A percentile compares a stretch with the other conserved stretches of the same genome.
phyloP scores from a whole-genome alignment of 805 yeast genomes.

The Schwanniomyces pseudopolymorphus region DNA sequence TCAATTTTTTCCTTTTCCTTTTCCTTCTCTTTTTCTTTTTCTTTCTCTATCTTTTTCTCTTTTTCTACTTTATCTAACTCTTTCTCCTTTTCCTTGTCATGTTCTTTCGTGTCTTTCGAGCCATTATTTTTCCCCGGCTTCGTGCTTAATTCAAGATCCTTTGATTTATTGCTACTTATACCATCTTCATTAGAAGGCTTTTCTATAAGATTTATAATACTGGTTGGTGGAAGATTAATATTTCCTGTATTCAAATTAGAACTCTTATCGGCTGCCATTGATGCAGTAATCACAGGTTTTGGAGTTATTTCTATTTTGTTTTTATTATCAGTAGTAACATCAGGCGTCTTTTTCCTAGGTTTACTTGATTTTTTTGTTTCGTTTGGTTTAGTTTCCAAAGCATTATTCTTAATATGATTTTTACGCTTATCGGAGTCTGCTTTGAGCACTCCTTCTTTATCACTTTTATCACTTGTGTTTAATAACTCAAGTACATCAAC shows the following conservation, averaged over 20 bases:
- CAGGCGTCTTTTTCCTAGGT: conserved; percentile 15
- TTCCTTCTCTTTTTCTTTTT: conserved; percentile 11
- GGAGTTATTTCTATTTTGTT: conserved; percentile 7
- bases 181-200: neutral
- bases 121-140: conserved; percentile 1
- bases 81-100: conserved; percentile 8
- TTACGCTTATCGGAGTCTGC: neutral
- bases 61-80: conserved; percentile 4
- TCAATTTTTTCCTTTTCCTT: conserved; percentile 21
- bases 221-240: conserved; percentile 20
- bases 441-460: neutral
- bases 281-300: conserved; percentile 11
- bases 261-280: conserved; percentile 16
- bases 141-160: neutral
- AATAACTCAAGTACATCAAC: neutral
- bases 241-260: conserved; percentile 9
- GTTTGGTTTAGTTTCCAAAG: conserved; percentile 10
- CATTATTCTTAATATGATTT: conserved; percentile 7
- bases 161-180: neutral
- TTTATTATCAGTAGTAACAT: conserved; percentile 1
- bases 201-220: conserved; percentile 12
- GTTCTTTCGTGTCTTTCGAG: conserved; percentile 10
- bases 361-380: conserved; percentile 9
- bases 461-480: neutral
- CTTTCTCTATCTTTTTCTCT: conserved; percentile 10